Evolutionary conservation across 805 yeast genomes (phyloP).

Genomic region (Yarrowia keelungensis): DNA sequence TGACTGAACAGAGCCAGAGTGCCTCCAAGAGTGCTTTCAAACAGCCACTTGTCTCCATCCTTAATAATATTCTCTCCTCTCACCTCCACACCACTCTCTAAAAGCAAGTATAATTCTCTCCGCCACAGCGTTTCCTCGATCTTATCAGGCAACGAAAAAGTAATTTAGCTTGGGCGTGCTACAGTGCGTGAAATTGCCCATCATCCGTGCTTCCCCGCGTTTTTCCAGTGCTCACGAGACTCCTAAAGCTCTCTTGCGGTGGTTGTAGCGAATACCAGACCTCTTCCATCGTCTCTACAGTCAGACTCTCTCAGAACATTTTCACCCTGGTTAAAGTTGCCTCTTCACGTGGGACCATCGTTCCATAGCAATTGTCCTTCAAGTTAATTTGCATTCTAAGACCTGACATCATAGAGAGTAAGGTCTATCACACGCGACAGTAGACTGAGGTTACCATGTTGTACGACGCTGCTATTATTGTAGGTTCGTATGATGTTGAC

Average conservation of each 20-base stretch:
- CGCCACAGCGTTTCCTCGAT: not conserved
- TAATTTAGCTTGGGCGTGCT: not conserved
- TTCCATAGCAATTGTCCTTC: constrained; percentile 11
- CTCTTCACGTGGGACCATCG: constrained; percentile 11
- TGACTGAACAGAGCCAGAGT: too few relatives aligned
- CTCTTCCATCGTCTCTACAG: too few relatives aligned
- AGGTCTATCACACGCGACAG: too few relatives aligned
- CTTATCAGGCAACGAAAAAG: constrained; percentile 29
- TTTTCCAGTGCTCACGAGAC: too few relatives aligned
- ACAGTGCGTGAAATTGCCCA: too few relatives aligned
- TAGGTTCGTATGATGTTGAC: too few relatives aligned
- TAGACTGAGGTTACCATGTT: too few relatives aligned
- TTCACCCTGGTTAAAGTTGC: not conserved
- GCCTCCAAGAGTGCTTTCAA: too few relatives aligned
- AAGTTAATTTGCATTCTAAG: not conserved
- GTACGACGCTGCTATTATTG: too few relatives aligned
- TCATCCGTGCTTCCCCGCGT: too few relatives aligned
- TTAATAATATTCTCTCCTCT: not conserved
- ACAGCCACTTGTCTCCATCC: too few relatives aligned
- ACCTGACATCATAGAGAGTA: not conserved
- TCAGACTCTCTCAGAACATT: not conserved
- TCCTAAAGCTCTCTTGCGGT: too few relatives aligned
- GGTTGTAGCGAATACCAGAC: not conserved
- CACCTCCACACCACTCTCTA: not conserved
- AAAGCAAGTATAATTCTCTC: constrained; percentile 11